phyloP scores from a whole-genome alignment of 2,329 filamentous ascomycete genomes.

The Diaporthe destruens region DNA sequence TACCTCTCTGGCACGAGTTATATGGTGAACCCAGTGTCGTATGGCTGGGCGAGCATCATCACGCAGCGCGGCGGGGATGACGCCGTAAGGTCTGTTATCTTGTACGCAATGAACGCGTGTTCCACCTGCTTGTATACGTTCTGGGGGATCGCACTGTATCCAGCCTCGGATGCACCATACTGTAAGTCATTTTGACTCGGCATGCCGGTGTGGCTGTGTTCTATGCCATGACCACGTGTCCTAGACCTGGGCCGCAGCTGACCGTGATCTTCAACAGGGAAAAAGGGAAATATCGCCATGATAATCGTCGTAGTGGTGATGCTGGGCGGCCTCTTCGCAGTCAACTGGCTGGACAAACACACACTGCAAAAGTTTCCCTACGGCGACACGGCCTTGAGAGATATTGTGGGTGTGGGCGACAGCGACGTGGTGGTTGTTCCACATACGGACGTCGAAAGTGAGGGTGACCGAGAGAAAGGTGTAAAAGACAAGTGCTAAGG shows the following conservation, averaged over 20 bases:
- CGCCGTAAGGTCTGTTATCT: conserved; percentile 54
- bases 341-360: conserved; percentile 22
- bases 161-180: conserved; percentile 57
- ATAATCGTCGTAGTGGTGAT: conserved; percentile 19
- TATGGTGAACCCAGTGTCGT: conserved; percentile 55
- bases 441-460: not conserved
- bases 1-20: conserved; percentile 55
- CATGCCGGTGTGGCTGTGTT: too few species aligned
- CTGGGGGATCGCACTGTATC: conserved; percentile 59
- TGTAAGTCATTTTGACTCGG: conserved; percentile 44
- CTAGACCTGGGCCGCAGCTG: not conserved
- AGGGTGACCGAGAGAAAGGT: not conserved
- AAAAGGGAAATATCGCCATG: conserved; percentile 25
- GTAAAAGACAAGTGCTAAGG: not conserved
- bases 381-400: conserved; percentile 16
- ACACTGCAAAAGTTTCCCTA: conserved; percentile 21
- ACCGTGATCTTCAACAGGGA: not conserved
- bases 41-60: conserved; percentile 55
- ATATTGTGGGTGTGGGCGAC: conserved; percentile 15
- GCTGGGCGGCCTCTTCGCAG: not conserved
- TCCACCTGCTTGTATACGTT: conserved; percentile 57
- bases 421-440: conserved; percentile 15
- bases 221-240: too few species aligned
- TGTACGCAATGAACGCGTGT: conserved; percentile 57
- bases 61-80: conserved; percentile 55